Percentiles rank a stretch among this genome's conserved stretches.
phyloP scores from a whole-genome alignment of 2,329 filamentous ascomycete genomes.

The Blumeriella jaapii region DNA sequence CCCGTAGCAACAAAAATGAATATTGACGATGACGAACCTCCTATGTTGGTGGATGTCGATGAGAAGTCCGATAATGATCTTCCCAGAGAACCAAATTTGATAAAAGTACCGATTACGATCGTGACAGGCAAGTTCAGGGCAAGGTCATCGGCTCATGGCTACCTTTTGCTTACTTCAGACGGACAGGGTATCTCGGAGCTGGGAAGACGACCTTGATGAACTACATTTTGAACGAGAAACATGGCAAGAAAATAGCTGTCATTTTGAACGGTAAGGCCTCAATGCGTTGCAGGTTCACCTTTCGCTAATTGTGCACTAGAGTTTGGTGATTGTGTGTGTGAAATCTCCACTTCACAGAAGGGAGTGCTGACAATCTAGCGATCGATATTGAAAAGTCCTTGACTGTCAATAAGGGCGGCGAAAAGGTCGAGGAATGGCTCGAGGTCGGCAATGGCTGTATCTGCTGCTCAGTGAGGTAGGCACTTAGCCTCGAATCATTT shows the following conservation, averaged over 20 bases:
- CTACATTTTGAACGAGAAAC: slow-evolving; percentile 86
- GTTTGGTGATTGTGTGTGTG: slow-evolving; percentile 62
- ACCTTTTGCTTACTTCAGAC: slow-evolving; percentile 2
- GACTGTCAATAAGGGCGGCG: slow-evolving; percentile 74
- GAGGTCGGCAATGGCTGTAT: slow-evolving; percentile 95
- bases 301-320: slow-evolving; percentile 36
- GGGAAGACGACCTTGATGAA: slow-evolving; percentile 94
- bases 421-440: slow-evolving; percentile 86
- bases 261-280: slow-evolving; percentile 71
- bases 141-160: not conserved
- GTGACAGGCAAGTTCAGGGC: slow-evolving; percentile 50
- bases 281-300: slow-evolving; percentile 17
- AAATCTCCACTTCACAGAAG: not conserved
- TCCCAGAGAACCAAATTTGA: slow-evolving; percentile 36
- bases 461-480: slow-evolving; percentile 89
- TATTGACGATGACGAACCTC: slow-evolving; percentile 54
- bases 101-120: slow-evolving; percentile 75
- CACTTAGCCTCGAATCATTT: not conserved
- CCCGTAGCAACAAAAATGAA: slow-evolving; percentile 36
- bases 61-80: slow-evolving; percentile 27
- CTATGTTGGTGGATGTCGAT: slow-evolving; percentile 46
- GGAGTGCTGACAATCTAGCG: slow-evolving; percentile 32
- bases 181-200: slow-evolving; percentile 76
- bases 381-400: slow-evolving; percentile 93
- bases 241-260: slow-evolving; percentile 96